phyloP scores from a whole-genome alignment of 2,329 filamentous ascomycete species.

The Moelleriella libera region DNA sequence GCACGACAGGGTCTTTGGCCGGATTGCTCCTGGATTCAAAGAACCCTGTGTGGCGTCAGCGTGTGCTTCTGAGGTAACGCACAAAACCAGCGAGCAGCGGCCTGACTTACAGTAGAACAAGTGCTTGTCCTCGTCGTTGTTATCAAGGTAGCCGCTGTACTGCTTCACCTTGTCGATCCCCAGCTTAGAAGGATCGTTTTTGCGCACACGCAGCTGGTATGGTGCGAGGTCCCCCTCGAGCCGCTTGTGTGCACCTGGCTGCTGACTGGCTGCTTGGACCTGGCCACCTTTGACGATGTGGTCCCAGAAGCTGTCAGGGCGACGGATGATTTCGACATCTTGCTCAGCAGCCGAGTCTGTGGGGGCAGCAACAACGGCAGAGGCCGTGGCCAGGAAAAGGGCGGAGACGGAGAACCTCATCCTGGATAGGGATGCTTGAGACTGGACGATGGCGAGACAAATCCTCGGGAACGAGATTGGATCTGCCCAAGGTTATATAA shows the following conservation, averaged over 20 bases:
- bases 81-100: background rate
- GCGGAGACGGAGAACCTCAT: background rate
- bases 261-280: conserved; percentile 48
- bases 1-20: conserved; percentile 27
- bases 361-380: background rate
- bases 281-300: conserved; percentile 75
- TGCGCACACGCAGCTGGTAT: conserved; percentile 82
- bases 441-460: background rate
- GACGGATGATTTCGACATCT: conserved; percentile 26
- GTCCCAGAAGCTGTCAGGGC: conserved; percentile 76
- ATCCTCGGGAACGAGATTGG: background rate
- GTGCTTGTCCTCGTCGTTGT: conserved; percentile 92
- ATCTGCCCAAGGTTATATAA: no score
- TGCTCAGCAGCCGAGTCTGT: no score
- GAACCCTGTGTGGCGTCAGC: conserved; percentile 44
- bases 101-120: conserved; percentile 78
- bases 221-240: conserved; percentile 69
- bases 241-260: conserved; percentile 61
- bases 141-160: conserved; percentile 93
- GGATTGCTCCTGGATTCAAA: conserved; percentile 27
- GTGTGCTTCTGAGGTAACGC: background rate
- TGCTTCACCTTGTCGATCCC: conserved; percentile 91
- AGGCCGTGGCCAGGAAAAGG: conserved; percentile 1
- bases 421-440: background rate
- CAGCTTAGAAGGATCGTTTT: conserved; percentile 70